Base-by-base conservation (phyloP, 2,329 filamentous ascomycete species). In the Aspergillus ruber region DNA sequence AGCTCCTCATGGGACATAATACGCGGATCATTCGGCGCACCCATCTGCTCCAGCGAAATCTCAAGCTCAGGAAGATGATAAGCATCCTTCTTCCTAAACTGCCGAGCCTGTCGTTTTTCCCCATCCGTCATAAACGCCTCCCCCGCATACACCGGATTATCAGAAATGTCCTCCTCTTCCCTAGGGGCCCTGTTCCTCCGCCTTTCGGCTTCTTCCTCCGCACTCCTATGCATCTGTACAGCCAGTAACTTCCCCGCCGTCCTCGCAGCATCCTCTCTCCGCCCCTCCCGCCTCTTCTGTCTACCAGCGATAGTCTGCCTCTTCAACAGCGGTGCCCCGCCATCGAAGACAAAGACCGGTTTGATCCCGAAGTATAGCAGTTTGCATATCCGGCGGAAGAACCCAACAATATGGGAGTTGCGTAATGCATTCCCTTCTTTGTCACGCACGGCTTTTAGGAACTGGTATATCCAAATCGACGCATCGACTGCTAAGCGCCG, bases 401-500 rank as follows among this genome's bases (percentile, higher is more conserved):
- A 98, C 35, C 94, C 93, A 39, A 98, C 88, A 32, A 98, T 82
- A 63, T 98, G 93, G 25, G 88, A 91, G 73, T 96, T 98, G 54
- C 90, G 88, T 45, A 98, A 77, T 1, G 93, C 93, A 64, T 98
- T 95, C 46, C 93, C 93, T 70, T 98, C 93, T 63, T 97, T 96
- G 72, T 98, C 93, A 60, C 93, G 90, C 9, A 98, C 93, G 8
- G 94, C 93, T 74, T 98, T 98, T 60, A 98, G 82, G 63, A 98
- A 98, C 65, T 98, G 93, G 76, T 98, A 98, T 60, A 98, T 97
- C 93, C 93, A 98, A 66, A 98, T 98, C 10, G 90, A 96, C 49
- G 94, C 93, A 72, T 98, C 93, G 56, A 98, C 89, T 42, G 93
- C 94, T 43, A 98, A 85, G 13, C 93, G 89, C 72, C 95, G 96